Conservation (phyloP, 441 rosid species). For the Bocquillonia castaneifolia region DNA sequence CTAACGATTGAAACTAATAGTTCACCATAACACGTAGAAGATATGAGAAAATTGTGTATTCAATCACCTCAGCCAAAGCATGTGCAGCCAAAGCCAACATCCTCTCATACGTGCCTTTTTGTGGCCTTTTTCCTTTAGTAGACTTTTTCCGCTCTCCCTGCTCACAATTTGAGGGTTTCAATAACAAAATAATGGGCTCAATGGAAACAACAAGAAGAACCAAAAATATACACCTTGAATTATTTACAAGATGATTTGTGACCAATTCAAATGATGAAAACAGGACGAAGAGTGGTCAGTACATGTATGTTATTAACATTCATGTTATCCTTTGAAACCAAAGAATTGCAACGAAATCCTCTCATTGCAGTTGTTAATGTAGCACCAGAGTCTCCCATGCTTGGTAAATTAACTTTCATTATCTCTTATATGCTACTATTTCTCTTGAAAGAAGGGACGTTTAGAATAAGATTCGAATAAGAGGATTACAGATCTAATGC, state of each 20-base stretch:
- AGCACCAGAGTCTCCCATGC: not conserved
- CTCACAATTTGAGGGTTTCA: conserved; percentile 2
- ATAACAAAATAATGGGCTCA: not conserved
- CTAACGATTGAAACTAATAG: conserved; percentile 6
- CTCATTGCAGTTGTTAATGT: not conserved
- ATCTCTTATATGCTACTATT: not conserved
- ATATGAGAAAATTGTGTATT: conserved; percentile 4
- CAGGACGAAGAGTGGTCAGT: not conserved
- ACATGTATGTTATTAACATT: not conserved
- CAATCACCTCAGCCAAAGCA: conserved; percentile 84
- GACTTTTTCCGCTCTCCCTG: conserved; percentile 44
- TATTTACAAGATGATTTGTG: not conserved
- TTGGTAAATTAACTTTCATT: not conserved
- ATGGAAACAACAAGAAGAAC: not conserved
- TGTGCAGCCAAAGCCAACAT: conserved; percentile 85
- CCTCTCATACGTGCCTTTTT: conserved; percentile 64
- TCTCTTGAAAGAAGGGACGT: not conserved
- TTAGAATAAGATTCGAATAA: not conserved
- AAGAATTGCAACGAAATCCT: not conserved
- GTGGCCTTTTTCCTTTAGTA: conserved; percentile 44
- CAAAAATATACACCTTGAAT: not conserved
- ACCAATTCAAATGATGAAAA: not conserved
- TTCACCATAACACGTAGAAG: not conserved
- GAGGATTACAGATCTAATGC: not conserved
- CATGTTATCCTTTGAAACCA: not conserved